Conservation (phyloP, 495 filamentous ascomycete species). For the Aspergillus biplanus region DNA sequence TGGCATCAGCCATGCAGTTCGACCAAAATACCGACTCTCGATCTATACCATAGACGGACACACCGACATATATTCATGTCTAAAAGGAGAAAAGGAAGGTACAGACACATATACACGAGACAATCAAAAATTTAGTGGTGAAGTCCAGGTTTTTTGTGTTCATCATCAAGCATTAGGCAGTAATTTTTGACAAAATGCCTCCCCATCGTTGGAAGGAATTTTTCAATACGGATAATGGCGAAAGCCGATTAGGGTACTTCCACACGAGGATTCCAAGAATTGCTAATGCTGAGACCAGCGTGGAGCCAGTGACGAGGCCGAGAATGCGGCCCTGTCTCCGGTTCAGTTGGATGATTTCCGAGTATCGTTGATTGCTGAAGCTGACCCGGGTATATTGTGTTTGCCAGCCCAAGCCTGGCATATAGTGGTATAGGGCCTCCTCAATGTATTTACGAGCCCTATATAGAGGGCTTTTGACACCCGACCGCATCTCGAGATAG, state of each 20-base stretch:
- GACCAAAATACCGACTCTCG: not conserved
- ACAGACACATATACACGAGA: not conserved
- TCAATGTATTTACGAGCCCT: slow-evolving; percentile 80
- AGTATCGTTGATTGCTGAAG: slow-evolving; percentile 90
- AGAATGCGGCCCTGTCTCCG: slow-evolving; percentile 69
- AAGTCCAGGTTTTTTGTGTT: not conserved
- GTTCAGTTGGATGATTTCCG: slow-evolving; percentile 71
- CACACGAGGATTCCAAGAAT: slow-evolving; percentile 36
- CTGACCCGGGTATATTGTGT: slow-evolving; percentile 94
- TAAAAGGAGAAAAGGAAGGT: not conserved
- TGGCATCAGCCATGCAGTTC: not conserved
- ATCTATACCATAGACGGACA: not conserved
- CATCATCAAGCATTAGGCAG: not conserved
- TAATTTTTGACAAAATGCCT: slow-evolving; percentile 12
- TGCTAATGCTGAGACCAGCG: slow-evolving; percentile 29
- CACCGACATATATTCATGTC: not conserved
- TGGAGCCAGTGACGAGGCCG: slow-evolving; percentile 35
- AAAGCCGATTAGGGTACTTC: slow-evolving; percentile 32
- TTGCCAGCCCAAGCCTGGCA: slow-evolving; percentile 79
- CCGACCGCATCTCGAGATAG: slow-evolving; percentile 88
- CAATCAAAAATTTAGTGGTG: not conserved
- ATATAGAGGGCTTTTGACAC: slow-evolving; percentile 76
- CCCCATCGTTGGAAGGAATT: slow-evolving; percentile 2
- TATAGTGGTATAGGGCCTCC: slow-evolving; percentile 74
- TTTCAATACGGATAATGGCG: slow-evolving; percentile 15